Evolutionary conservation across 257 asterid species (phyloP), one percentile per base, ranked within the genome.

Genomic region (Vinca minor): DNA sequence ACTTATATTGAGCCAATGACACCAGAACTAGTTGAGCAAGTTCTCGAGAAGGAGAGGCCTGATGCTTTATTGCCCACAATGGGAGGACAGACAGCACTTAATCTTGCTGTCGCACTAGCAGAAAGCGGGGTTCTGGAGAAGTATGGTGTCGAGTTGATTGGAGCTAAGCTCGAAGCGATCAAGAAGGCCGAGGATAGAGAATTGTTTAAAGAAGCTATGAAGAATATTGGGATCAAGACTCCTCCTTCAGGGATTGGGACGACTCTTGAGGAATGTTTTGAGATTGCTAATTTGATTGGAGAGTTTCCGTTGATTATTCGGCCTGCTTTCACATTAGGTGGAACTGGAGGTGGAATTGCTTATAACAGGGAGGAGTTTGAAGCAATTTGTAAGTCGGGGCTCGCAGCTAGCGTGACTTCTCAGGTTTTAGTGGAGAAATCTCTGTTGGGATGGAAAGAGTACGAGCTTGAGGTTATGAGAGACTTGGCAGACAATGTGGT

Each of bases 1-100:
- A 93, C 99, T 35, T 93, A 93, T 54, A 93, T 93, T 23, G 97
- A 93, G 83, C 99, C 97, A 11, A 87, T 93, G 97, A 93, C 99
- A 1, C 96, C 97, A 0, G 97, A 93, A 59, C 70, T 93, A n/a
- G 95, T 93, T 20, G 99, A 93, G 76, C 99, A 87, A 56, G 96
- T 93, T 48, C 83, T 93, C 11, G 90, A 83, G 72, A 93, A 87
- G 81, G 99, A 93, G 87, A 80, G 96, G 32, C 99, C 97, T 8
- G 90, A 89, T 69, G 99, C 99, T 15, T 53, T 93, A 69, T 67
- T 93, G 82, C 97, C 98, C 48, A 93, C 99, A 0, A 93, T 89
- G 99, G 97, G 97, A 9, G 99, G 99, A 29, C 99, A 93, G 72
- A 93, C 99, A 1, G 99, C 99, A 0, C 97, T 93, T 54, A 89